Evolutionary conservation across 768 basidiomycete species (phyloP).

Genomic region (Coprinopsis sp.): DNA sequence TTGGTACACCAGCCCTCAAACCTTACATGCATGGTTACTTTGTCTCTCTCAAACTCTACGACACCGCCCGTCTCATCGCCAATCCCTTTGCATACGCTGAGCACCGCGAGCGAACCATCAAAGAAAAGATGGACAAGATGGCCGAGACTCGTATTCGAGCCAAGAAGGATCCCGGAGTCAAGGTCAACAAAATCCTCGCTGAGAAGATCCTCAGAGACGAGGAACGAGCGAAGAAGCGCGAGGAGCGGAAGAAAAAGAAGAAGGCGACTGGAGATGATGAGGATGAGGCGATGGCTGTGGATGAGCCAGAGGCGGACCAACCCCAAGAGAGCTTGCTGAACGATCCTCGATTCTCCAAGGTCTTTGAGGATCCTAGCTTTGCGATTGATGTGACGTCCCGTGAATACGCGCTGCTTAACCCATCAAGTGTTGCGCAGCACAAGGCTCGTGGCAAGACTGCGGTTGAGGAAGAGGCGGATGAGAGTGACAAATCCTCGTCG

Average conservation of each 20-base stretch:
- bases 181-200: slow-evolving; percentile 77
- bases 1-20: slow-evolving; percentile 92
- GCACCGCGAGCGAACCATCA: slow-evolving; percentile 83
- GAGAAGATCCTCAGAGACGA: slow-evolving; percentile 72
- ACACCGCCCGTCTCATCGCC: slow-evolving; percentile 90
- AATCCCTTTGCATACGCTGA: slow-evolving; percentile 97
- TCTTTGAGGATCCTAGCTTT: slow-evolving; percentile 91
- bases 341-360: slow-evolving; percentile 84
- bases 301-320: slow-evolving; percentile 28
- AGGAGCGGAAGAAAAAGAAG: slow-evolving; percentile 48
- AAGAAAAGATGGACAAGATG: slow-evolving; percentile 89
- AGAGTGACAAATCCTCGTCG: slow-evolving; percentile 67
- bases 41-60: slow-evolving; percentile 91
- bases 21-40: slow-evolving; percentile 99
- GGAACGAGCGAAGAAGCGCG: slow-evolving; percentile 52
- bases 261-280: slow-evolving; percentile 33
- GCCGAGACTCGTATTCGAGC: slow-evolving; percentile 89
- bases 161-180: slow-evolving; percentile 65
- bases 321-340: slow-evolving; percentile 53
- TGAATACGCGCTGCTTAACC: slow-evolving; percentile 92
- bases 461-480: slow-evolving; percentile 86
- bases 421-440: slow-evolving; percentile 66
- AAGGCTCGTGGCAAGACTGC: slow-evolving; percentile 60
- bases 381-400: slow-evolving; percentile 83
- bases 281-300: slow-evolving; percentile 31